Conservation (phyloP, 805 yeast species). For the Yarrowia porcina region DNA sequence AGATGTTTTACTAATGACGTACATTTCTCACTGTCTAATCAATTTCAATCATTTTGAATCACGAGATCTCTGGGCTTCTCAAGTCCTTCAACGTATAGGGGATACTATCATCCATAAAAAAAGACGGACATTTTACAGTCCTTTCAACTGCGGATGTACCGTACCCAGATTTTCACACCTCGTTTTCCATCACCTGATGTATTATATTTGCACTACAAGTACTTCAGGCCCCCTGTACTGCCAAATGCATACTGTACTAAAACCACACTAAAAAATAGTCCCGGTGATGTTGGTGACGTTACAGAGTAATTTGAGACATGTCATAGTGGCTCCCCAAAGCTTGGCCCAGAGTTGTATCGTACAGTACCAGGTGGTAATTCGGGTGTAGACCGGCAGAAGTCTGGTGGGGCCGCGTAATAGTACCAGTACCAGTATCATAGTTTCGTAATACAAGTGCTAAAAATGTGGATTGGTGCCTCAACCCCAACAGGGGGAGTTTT, state of each 20-base stretch:
- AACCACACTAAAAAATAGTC: neutral
- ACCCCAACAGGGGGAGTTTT: too few species aligned
- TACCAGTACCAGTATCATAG: too few species aligned
- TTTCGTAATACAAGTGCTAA: neutral
- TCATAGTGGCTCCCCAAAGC: neutral
- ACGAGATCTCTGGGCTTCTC: neutral
- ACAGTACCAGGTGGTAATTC: too few species aligned
- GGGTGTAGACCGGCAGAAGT: neutral
- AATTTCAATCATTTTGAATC: too few species aligned
- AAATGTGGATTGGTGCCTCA: neutral
- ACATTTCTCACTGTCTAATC: too few species aligned
- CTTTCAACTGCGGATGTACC: neutral
- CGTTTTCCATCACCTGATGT: constrained; percentile 7
- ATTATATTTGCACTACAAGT: neutral
- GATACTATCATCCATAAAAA: neutral
- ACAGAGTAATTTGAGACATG: neutral
- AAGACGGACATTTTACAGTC: neutral
- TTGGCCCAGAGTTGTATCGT: constrained; percentile 9
- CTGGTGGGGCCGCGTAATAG: neutral
- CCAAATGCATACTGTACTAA: neutral
- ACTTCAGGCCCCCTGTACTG: neutral
- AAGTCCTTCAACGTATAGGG: neutral
- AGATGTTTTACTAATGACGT: too few species aligned
- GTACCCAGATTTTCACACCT: neutral
- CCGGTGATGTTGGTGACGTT: constrained; percentile 9